phyloP scores from a whole-genome alignment of 1,139 yeast species.

The Debaryomycetaceae sp. region DNA sequence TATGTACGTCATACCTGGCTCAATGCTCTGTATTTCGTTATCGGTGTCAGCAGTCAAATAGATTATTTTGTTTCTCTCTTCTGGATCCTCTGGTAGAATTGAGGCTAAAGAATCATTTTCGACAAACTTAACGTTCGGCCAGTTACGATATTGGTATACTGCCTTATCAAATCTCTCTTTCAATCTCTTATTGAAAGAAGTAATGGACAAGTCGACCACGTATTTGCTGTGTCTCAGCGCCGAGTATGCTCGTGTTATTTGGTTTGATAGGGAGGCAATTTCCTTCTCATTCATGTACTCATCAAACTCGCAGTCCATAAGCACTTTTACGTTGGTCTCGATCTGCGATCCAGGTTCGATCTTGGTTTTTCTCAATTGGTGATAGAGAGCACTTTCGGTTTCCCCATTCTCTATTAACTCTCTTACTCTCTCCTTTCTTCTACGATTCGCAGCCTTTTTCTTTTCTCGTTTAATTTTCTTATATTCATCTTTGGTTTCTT shows the following conservation, averaged over 20 bases:
- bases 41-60: constrained; percentile 89
- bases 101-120: constrained; percentile 44
- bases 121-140: constrained; percentile 61
- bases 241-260: constrained; percentile 78
- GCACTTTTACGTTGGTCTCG: constrained; percentile 48
- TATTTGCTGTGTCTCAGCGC: constrained; percentile 63
- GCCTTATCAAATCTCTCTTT: constrained; percentile 65
- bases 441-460: constrained; percentile 41
- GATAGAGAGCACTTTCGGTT: constrained; percentile 18
- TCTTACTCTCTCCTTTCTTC: constrained; percentile 25
- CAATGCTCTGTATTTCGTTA: constrained; percentile 56
- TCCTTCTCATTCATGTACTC: constrained; percentile 83
- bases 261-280: constrained; percentile 72
- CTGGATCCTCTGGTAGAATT: constrained; percentile 29
- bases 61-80: constrained; percentile 42
- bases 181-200: constrained; percentile 66
- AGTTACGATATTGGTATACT: constrained; percentile 55
- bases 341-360: constrained; percentile 38
- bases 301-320: constrained; percentile 89
- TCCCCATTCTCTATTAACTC: constrained; percentile 12
- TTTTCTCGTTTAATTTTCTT: constrained; percentile 51
- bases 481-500: constrained; percentile 59
- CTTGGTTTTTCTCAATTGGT: constrained; percentile 25
- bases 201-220: constrained; percentile 58
- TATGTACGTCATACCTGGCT: constrained; percentile 70